Evolutionary conservation across 805 yeast species (phyloP).

Genomic region (Wickerhamomyces tratensis): DNA sequence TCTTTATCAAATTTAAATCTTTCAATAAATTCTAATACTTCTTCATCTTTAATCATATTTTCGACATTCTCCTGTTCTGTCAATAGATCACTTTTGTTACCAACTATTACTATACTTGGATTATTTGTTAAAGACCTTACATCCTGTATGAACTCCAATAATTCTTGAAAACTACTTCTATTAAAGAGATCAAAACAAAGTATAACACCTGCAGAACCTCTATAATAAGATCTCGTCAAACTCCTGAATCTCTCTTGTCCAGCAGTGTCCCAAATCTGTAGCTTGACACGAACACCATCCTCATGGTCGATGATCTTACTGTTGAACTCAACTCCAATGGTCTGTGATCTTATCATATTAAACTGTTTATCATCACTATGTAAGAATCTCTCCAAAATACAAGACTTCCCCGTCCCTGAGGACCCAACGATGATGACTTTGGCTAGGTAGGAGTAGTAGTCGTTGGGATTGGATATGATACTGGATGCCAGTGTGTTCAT

Average conservation of each 20-base stretch:
- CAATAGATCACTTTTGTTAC: slow-evolving; percentile 22
- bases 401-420: slow-evolving; percentile 33
- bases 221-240: slow-evolving; percentile 26
- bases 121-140: slow-evolving; percentile 17
- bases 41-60: slow-evolving; percentile 18
- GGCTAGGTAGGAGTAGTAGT: slow-evolving; percentile 25
- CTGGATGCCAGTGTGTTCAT: background rate
- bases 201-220: slow-evolving; percentile 28
- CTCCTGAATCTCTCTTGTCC: slow-evolving; percentile 29
- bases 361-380: slow-evolving; percentile 6
- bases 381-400: slow-evolving; percentile 27
- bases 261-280: slow-evolving; percentile 30
- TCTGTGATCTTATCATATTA: slow-evolving; percentile 17
- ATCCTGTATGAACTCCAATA: slow-evolving; percentile 23
- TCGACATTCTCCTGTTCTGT: too few species aligned
- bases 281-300: slow-evolving; percentile 4
- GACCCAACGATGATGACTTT: slow-evolving; percentile 34
- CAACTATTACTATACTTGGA: slow-evolving; percentile 23
- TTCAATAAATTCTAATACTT: slow-evolving; percentile 20
- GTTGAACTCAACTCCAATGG: slow-evolving; percentile 31
- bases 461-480: slow-evolving; percentile 1
- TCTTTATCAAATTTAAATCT: slow-evolving; percentile 15
- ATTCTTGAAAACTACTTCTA: slow-evolving; percentile 14
- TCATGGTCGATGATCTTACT: slow-evolving; percentile 20
- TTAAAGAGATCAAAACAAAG: slow-evolving; percentile 24